Evolutionary conservation across 108 stramenopile species (phyloP), one percentile per base, ranked within the genome.

Genomic region (Epipyxis sp.): DNA sequence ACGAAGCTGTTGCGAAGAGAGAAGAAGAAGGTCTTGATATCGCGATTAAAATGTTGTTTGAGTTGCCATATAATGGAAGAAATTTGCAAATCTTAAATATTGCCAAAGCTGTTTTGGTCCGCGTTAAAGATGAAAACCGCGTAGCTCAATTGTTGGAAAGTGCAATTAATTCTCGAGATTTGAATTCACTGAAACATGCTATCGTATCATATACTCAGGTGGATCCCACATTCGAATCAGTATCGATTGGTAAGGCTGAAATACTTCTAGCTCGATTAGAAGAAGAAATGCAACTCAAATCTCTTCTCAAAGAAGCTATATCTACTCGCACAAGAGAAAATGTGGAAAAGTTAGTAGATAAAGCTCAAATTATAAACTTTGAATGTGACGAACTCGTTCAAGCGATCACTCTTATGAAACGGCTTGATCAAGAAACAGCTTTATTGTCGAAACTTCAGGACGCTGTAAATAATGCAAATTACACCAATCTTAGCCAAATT

Each of bases 81-180:
- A 74, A 81, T 40, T 10, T 86, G 32, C 41, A 62, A 37, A 44
- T 80, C 54, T 62, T 86, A 20, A 79, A 83, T 39, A 80, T 80
- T 40, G 82, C 85, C 30, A 25, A 42, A 37, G 76, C 77, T 0
- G 65, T 86, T 42, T 54, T 41, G 43, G 76, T 78, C 44, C 74
- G 79, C 58, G 43, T 86, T 40, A 59, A 77, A 50, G 85, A 86
- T 72, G 85, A 86, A 59, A 13, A n/a, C n/a, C 42, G 76, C 40
- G 82, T 86, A 43, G 42, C 44, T 1, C 6, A 1, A 20, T 44
- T 83, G 0, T 37, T 86, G 32, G 32, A 25, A 37, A 44, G 46
- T 34, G 85, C 85, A 65, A 80, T 83, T 20, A 42, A 57, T 6
- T 40, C 68, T 1, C 82, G 79, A 50, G 85, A 86, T 59, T 44